Evolutionary conservation across 2,329 filamentous ascomycete genomes (phyloP).

Genomic region (Emergomyces africanus): DNA sequence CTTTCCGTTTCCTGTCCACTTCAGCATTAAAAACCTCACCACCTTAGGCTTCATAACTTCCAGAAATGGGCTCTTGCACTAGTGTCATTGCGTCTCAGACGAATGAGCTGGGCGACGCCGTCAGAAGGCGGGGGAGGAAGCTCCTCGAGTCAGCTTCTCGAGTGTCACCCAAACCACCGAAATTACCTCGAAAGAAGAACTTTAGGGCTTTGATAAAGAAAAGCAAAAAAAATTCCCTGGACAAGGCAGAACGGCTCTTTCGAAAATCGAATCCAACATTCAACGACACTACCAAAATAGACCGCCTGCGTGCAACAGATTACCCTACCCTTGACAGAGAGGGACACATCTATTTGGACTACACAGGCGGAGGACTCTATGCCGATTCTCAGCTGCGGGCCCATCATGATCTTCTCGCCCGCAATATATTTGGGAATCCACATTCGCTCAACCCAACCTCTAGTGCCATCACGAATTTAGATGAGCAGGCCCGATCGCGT

Average conservation of each 20-base stretch:
- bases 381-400: conserved; percentile 6
- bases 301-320: conserved; percentile 5
- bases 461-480: conserved; percentile 42
- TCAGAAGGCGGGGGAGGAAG: neutral
- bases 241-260: conserved; percentile 6
- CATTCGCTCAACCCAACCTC: conserved; percentile 52
- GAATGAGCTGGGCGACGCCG: neutral
- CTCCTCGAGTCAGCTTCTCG: neutral
- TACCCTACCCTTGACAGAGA: conserved; percentile 6
- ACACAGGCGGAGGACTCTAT: conserved; percentile 7
- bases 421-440: conserved; percentile 53
- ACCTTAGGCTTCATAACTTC: neutral
- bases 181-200: neutral
- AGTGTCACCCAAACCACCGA: neutral
- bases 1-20: neutral
- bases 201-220: neutral
- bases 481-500: conserved; percentile 43
- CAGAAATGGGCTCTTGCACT: neutral
- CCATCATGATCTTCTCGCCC: conserved; percentile 11
- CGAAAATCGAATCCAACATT: conserved; percentile 4
- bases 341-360: conserved; percentile 7
- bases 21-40: neutral
- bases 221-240: neutral
- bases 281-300: conserved; percentile 2
- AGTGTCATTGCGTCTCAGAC: neutral